These are phyloP conservation scores for Zhuliangozyma blackwelliae DNA, from an alignment of 1,139 yeast species.

Conservation along the genomic window DNA sequence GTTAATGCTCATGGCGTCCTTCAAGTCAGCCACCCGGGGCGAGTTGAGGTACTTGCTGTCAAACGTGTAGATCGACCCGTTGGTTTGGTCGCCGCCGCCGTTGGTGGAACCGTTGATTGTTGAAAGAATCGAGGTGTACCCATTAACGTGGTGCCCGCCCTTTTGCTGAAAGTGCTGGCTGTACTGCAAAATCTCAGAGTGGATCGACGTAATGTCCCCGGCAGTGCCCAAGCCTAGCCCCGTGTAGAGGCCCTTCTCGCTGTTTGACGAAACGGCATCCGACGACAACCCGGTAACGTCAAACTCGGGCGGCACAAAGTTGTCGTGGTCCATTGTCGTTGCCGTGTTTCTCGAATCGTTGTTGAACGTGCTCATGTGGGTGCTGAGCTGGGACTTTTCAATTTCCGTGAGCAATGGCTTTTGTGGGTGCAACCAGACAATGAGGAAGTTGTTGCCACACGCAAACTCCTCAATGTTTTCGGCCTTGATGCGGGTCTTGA, in stretches of 20 bases:
- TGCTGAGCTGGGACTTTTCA: constrained; percentile 8
- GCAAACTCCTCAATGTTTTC: constrained; percentile 28
- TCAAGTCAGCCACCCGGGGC: constrained; percentile 46
- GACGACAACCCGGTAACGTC: constrained; percentile 10
- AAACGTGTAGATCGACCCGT: constrained; percentile 20
- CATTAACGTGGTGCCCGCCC: constrained; percentile 9
- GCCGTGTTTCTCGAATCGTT: constrained; percentile 9
- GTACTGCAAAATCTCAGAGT: constrained; percentile 27
- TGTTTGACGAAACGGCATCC: constrained; percentile 8
- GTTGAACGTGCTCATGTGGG: constrained; percentile 11
- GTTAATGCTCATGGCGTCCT: constrained; percentile 26
- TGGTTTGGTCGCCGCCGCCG: constrained; percentile 2
- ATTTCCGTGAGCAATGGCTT: constrained; percentile 21
- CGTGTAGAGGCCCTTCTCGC: constrained; percentile 11
- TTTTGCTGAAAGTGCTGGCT: constrained; percentile 11
- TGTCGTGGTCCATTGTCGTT: constrained; percentile 4
- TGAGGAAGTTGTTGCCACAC: constrained; percentile 26
- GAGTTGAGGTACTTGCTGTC: constrained; percentile 14
- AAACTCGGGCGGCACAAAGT: constrained; percentile 7
- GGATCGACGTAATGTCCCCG: constrained; percentile 40
- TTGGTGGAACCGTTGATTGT: constrained; percentile 3
- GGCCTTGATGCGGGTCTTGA: constrained; percentile 11
- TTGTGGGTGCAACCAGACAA: constrained; percentile 32
- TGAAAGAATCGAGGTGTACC: constrained; percentile 5
- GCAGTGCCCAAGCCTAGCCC: constrained; percentile 39